Evolutionary conservation across 1,139 yeast genomes (phyloP), one percentile per base, ranked within the genome.

Genomic region (Suhomyces atakaporum): DNA sequence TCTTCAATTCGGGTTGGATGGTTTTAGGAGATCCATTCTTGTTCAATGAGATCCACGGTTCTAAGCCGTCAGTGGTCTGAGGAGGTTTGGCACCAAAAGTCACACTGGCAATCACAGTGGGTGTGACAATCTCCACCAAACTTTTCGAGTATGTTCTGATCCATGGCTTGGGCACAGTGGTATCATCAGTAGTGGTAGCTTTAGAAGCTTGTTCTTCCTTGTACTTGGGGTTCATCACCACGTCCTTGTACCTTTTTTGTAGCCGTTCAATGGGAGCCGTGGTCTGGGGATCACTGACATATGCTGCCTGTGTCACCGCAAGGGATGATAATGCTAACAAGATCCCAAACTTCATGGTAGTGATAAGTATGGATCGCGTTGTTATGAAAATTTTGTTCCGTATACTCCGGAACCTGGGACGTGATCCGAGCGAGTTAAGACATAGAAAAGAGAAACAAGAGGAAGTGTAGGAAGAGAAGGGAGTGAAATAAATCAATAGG

Each of bases 11-110:
- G 2, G 96, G 96, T 31, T 62, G 69, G 35, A 87, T 77, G 0
- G 95, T 86, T 57, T 82, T 81, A 36, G 96, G 94, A n/a, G 73
- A 59, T 7, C 96, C 96, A 42, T 82, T 78, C 44, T 82, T 81
- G 39, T 87, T 74, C 51, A 88, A 68, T 2, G 87, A 75, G 32
- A 88, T 69, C 96, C 96, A 88, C n/a, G 84, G 85, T 45, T 80
- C 79, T 42, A 85, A 71, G 10, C 86, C 86, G 44, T 82, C 68
- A 14, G 86, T 77, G 7, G 83, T 77, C 7, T 62, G 60, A 0
- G 86, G 77, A 1, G 95, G 95, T 51, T 80, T 77, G 9, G 83
- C 87, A 39, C 80, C 75, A 54, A 88, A 82, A 0, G 95, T 85
- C 35, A 88, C 86, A 15, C 92, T 92, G 20, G 77, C 87, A 51